These are phyloP conservation scores for Pistacia atlantica DNA, from an alignment of 345 rosid species.

Conservation along the genomic window DNA sequence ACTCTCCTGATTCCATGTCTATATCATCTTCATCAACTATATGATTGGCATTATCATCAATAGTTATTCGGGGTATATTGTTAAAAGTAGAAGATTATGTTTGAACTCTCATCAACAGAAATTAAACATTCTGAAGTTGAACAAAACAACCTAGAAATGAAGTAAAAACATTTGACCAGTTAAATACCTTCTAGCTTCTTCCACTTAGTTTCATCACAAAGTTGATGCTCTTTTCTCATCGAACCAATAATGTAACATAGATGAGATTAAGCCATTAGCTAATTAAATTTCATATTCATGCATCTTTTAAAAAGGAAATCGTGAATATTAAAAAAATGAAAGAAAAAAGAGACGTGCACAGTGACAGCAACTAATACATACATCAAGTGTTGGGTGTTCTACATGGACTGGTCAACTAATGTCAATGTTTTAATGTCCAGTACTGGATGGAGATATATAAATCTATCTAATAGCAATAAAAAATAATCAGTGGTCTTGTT, in stretches of 20 bases:
- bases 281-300: neutral
- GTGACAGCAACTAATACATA: neutral
- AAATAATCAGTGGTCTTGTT: constrained; percentile 1
- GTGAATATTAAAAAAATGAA: neutral
- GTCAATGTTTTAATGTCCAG: constrained; percentile 6
- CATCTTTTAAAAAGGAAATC: neutral
- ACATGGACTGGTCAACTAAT: constrained; percentile 19
- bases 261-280: neutral
- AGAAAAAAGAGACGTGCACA: neutral
- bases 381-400: neutral
- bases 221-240: neutral
- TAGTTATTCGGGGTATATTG: constrained; percentile 5
- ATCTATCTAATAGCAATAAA: neutral
- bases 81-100: neutral
- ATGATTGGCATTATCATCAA: constrained; percentile 14
- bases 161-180: too few species aligned
- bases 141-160: neutral
- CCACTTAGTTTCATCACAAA: too few species aligned
- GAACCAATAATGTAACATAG: neutral
- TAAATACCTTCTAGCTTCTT: too few species aligned
- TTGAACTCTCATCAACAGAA: neutral
- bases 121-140: neutral
- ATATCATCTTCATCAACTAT: neutral
- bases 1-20: neutral
- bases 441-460: neutral